A percentile compares a stretch with the other conserved stretches of the same genome.
Evolutionary conservation across 2,329 filamentous ascomycete genomes (phyloP).

Genomic region (Stemphylium beticola): DNA sequence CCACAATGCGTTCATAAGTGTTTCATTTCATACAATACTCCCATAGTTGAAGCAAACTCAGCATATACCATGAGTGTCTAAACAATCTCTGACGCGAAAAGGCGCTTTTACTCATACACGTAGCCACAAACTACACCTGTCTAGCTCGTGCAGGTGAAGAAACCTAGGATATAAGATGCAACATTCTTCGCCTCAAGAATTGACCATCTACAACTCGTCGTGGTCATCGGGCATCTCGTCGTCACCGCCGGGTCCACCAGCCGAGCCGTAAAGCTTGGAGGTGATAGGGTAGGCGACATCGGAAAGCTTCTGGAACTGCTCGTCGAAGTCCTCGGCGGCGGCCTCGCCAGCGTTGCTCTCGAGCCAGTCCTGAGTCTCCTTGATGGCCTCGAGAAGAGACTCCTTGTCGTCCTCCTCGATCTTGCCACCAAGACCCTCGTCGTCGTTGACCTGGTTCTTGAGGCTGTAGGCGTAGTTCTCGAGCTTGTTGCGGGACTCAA

Average conservation of each 20-base stretch:
- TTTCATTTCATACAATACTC: conserved; percentile 21
- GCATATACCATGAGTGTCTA: conserved; percentile 26
- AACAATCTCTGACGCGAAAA: conserved; percentile 17
- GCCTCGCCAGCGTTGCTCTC: conserved; percentile 91
- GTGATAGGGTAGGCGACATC: conserved; percentile 98
- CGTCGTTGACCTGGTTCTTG: conserved; percentile 98
- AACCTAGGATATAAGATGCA: conserved; percentile 21
- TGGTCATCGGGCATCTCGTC: conserved; percentile 63
- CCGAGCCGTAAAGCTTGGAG: conserved; percentile 85
- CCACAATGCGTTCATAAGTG: conserved; percentile 17
- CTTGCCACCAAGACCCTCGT: conserved; percentile 96
- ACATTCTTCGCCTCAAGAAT: conserved; percentile 18
- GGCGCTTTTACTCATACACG: conserved; percentile 40
- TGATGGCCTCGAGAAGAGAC: conserved; percentile 90
- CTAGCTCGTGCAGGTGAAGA: conserved; percentile 27
- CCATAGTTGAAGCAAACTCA: conserved; percentile 26
- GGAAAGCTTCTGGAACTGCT: conserved; percentile 99
- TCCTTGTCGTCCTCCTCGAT: conserved; percentile 99
- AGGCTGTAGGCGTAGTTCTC: conserved; percentile 99
- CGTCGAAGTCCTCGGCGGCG: conserved; percentile 92
- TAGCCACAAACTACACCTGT: conserved; percentile 12
- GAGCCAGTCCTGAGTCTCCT: conserved; percentile 96
- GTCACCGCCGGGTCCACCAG: conserved; percentile 68
- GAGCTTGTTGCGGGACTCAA: conserved; percentile 92
- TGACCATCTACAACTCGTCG: conserved; percentile 56